These are phyloP conservation scores for Chlorencoelia australis DNA, from an alignment of 2,329 filamentous ascomycete genomes.

Conservation along the genomic window DNA sequence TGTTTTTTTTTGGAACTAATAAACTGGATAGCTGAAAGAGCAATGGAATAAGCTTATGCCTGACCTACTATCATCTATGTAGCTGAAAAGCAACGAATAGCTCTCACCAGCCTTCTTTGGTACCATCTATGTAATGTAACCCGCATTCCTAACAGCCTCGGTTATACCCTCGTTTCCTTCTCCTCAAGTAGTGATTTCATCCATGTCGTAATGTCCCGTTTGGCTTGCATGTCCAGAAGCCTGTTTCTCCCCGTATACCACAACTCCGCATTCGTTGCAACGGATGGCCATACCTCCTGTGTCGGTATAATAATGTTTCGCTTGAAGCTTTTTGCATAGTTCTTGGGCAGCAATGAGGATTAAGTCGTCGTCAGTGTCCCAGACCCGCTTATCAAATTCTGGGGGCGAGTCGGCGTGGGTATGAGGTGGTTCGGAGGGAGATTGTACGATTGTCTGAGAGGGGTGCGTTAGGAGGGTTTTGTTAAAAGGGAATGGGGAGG, in stretches of 20 bases:
- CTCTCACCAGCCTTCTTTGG: too few species aligned
- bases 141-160: too few species aligned
- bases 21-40: too few species aligned
- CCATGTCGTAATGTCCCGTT: slow-evolving; percentile 51
- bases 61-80: too few species aligned
- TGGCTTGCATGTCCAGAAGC: slow-evolving; percentile 51
- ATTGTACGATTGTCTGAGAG: slow-evolving; percentile 77
- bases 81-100: too few species aligned
- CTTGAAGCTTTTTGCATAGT: slow-evolving; percentile 55
- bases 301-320: slow-evolving; percentile 79
- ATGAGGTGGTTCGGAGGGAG: slow-evolving; percentile 47
- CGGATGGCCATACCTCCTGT: slow-evolving; percentile 68
- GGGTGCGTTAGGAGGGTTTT: too few species aligned
- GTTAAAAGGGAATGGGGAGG: too few species aligned
- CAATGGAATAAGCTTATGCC: too few species aligned
- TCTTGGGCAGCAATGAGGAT: slow-evolving; percentile 59
- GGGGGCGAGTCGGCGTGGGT: slow-evolving; percentile 49
- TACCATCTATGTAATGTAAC: too few species aligned
- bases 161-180: too few species aligned
- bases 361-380: slow-evolving; percentile 46
- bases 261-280: slow-evolving; percentile 65
- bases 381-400: slow-evolving; percentile 61
- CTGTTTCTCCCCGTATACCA: slow-evolving; percentile 55
- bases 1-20: too few species aligned
- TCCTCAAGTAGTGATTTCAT: slow-evolving; percentile 31